Percentiles rank a stretch among this genome's conserved stretches.
phyloP scores from a whole-genome alignment of 148 eudicot species.

The Rhododendron ferrugineum region DNA sequence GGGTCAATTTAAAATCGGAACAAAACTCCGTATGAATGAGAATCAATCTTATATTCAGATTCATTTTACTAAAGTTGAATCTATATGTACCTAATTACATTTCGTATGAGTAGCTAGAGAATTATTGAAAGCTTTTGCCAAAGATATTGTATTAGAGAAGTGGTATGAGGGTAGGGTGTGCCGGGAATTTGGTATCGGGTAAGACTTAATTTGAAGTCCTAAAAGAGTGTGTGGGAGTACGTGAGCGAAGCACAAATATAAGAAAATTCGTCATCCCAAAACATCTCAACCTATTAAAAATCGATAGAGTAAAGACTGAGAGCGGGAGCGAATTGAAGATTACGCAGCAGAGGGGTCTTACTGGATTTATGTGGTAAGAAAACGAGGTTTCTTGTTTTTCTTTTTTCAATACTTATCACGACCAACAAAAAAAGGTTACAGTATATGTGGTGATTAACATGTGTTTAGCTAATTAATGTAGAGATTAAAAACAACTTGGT shows the following conservation, averaged over 20 bases:
- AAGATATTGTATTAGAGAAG: too few species aligned
- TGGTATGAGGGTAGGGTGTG: background rate
- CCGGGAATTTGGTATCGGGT: background rate
- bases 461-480: background rate
- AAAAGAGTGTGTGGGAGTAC: background rate
- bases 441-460: background rate
- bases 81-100: background rate
- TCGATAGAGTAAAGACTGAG: too few species aligned
- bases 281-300: too few species aligned
- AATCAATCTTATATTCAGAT: too few species aligned
- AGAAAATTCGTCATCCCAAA: too few species aligned
- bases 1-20: background rate
- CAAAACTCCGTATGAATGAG: background rate
- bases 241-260: background rate
- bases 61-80: too few species aligned
- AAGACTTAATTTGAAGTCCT: background rate
- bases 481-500: background rate
- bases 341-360: too few species aligned
- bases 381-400: background rate
- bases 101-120: background rate
- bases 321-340: too few species aligned
- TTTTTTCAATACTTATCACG: background rate
- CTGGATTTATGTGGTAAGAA: background rate
- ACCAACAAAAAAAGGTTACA: background rate
- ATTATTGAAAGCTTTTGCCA: too few species aligned